These are phyloP conservation scores for Colletotrichum orchidophilum DNA, from an alignment of 2,329 filamentous ascomycete species.

Conservation along the genomic window DNA sequence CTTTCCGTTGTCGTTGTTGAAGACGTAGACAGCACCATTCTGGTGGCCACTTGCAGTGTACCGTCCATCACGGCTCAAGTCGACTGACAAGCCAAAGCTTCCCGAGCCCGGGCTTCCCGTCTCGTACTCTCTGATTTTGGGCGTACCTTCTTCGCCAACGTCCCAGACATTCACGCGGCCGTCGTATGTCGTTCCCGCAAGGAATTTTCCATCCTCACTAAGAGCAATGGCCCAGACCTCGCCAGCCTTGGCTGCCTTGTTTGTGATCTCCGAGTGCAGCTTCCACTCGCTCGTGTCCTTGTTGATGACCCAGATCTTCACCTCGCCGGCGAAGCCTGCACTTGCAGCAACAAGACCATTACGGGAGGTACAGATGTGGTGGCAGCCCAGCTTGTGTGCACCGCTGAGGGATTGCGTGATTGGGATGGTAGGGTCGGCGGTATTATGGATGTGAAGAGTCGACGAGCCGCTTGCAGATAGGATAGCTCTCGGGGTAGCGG, in stretches of 20 bases:
- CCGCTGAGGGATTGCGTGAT: slow-evolving; percentile 81
- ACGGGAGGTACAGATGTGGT: slow-evolving; percentile 80
- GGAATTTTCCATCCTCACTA: slow-evolving; percentile 82
- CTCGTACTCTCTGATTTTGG: slow-evolving; percentile 84
- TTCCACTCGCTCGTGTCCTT: slow-evolving; percentile 66
- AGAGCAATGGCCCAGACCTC: slow-evolving; percentile 90
- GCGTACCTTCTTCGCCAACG: slow-evolving; percentile 60
- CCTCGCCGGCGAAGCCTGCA: slow-evolving; percentile 88
- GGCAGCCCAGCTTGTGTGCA: slow-evolving; percentile 89
- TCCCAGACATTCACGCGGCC: slow-evolving; percentile 93
- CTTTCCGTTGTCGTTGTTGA: slow-evolving; percentile 89
- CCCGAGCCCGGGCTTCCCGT: slow-evolving; percentile 77
- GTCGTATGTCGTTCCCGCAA: slow-evolving; percentile 89
- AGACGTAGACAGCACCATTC: slow-evolving; percentile 91
- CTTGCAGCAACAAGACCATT: slow-evolving; percentile 80
- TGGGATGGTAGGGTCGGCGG: slow-evolving; percentile 75
- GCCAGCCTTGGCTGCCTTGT: slow-evolving; percentile 64
- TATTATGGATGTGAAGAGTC: slow-evolving; percentile 82
- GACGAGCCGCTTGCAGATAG: slow-evolving; percentile 89
- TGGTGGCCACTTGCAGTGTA: slow-evolving; percentile 94
- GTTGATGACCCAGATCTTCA: slow-evolving; percentile 80
- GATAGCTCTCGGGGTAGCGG: slow-evolving; percentile 76
- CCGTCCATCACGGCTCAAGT: slow-evolving; percentile 80
- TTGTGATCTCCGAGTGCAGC: slow-evolving; percentile 55
- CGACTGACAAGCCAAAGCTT: slow-evolving; percentile 89